Percentiles rank a stretch among this genome's conserved stretches.
These are phyloP conservation scores for Diaporthe batatas DNA, from an alignment of 2,329 filamentous ascomycete genomes.

Conservation along the genomic window DNA sequence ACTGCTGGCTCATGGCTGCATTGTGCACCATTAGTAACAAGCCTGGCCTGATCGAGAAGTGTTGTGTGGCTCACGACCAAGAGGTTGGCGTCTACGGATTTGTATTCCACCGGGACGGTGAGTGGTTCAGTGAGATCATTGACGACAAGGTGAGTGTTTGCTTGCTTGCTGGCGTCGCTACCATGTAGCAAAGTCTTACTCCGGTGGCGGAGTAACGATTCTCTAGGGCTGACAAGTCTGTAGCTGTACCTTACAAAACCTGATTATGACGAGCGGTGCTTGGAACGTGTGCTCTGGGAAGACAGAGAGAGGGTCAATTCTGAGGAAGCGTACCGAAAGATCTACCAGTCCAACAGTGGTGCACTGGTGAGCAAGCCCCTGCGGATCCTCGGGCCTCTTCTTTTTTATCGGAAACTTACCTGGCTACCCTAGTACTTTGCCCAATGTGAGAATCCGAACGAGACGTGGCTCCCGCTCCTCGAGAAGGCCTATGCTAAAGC, in stretches of 20 bases:
- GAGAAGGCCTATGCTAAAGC: constrained; percentile 83
- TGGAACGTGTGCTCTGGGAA: constrained; percentile 62
- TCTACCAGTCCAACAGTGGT: constrained; percentile 76
- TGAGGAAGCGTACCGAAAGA: constrained; percentile 71
- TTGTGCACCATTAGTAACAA: constrained; percentile 83
- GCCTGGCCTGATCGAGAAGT: constrained; percentile 75
- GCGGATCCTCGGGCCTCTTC: neutral
- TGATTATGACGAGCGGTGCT: constrained; percentile 71
- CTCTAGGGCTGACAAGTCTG: neutral
- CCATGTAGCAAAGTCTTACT: too few relatives aligned
- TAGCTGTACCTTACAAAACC: constrained; percentile 67
- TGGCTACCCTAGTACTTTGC: constrained; percentile 68
- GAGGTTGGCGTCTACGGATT: constrained; percentile 87
- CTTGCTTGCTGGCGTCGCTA: neutral
- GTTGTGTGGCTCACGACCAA: constrained; percentile 81
- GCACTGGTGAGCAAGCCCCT: constrained; percentile 58
- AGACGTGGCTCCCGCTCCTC: constrained; percentile 79
- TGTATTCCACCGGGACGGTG: constrained; percentile 84
- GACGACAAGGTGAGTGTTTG: constrained; percentile 61
- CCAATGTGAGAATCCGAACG: constrained; percentile 75
- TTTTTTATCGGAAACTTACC: neutral
- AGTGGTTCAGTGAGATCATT: constrained; percentile 74
- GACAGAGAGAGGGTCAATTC: constrained; percentile 63
- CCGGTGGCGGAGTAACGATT: neutral
- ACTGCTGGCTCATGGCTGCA: constrained; percentile 90